A percentile compares a stretch with the other conserved stretches of the same genome.
Conservation (phyloP, 805 yeast genomes). For the Scheffersomyces lignosus region DNA sequence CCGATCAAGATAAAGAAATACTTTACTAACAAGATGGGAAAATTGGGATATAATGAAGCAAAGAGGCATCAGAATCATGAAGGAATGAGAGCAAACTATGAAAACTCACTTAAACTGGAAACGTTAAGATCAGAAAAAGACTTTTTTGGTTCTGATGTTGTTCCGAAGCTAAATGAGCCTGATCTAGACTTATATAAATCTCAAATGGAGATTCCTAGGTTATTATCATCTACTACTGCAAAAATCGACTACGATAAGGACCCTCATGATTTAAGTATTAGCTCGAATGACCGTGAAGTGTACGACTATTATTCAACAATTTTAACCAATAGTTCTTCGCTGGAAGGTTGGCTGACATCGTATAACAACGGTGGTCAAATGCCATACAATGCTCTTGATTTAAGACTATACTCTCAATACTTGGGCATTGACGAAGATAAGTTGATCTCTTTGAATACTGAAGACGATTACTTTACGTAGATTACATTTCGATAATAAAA, state of each 20-base stretch:
- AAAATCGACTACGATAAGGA: neutral
- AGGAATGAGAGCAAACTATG: neutral
- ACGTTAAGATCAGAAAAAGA: neutral
- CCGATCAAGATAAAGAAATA: conserved; percentile 21
- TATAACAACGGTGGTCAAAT: neutral
- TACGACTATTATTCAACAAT: conserved; percentile 13
- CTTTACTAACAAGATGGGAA: conserved; percentile 23
- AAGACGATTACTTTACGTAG: conserved; percentile 28
- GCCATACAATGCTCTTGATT: conserved; percentile 13
- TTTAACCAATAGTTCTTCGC: conserved; percentile 2
- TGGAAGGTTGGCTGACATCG: no score
- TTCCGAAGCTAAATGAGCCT: neutral
- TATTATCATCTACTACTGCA: neutral
- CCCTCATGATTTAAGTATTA: neutral
- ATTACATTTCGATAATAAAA: no score
- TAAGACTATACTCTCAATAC: conserved; percentile 22
- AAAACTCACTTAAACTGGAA: neutral
- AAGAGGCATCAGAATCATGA: neutral
- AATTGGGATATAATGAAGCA: conserved; percentile 15
- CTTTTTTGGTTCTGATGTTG: no score
- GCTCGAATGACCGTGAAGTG: conserved; percentile 11
- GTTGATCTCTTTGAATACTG: conserved; percentile 20
- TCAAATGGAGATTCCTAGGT: neutral
- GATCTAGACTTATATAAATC: conserved; percentile 2
- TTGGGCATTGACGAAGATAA: conserved; percentile 24